A percentile compares a stretch with the other conserved stretches of the same genome.
These are phyloP conservation scores for Pseudogymnoascus sp. DNA, from an alignment of 2,329 filamentous ascomycete species.

Conservation along the genomic window DNA sequence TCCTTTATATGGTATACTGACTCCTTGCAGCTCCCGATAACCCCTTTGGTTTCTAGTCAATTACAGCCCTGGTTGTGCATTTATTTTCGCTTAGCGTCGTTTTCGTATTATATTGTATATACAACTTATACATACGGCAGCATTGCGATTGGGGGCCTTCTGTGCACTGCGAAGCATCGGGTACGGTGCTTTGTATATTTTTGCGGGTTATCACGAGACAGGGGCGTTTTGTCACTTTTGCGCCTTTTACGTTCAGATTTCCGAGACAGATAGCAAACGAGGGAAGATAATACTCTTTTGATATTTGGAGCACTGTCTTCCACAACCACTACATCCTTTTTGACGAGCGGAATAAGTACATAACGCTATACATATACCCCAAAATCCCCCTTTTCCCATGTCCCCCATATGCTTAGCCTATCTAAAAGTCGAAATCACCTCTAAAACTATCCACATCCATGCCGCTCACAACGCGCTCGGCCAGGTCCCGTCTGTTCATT, in stretches of 20 bases:
- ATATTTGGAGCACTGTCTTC: neutral
- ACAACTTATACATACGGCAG: constrained; percentile 4
- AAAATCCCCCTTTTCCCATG: neutral
- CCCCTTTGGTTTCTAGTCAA: constrained; percentile 58
- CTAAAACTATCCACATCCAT: constrained; percentile 89
- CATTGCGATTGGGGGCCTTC: constrained; percentile 3
- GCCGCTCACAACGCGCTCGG: constrained; percentile 77
- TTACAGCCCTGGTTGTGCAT: neutral
- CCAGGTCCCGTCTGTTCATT: constrained; percentile 84
- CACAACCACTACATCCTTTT: neutral
- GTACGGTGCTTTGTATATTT: constrained; percentile 5
- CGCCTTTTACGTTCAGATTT: constrained; percentile 9
- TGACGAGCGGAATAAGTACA: constrained; percentile 1
- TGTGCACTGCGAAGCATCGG: constrained; percentile 4
- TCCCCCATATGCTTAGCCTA: neutral
- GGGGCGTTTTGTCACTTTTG: constrained; percentile 1
- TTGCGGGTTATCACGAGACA: neutral
- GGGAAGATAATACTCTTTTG: constrained; percentile 5
- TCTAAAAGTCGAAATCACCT: constrained; percentile 78
- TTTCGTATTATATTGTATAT: constrained; percentile 9
- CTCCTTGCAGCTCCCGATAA: constrained; percentile 53
- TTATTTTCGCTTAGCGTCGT: constrained; percentile 8
- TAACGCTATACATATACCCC: constrained; percentile 2
- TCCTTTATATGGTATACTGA: constrained; percentile 16
- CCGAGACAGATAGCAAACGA: constrained; percentile 7